These are phyloP conservation scores for Solanum lycopersicoides DNA, from an alignment of 257 asterid genomes.

Conservation along the genomic window DNA sequence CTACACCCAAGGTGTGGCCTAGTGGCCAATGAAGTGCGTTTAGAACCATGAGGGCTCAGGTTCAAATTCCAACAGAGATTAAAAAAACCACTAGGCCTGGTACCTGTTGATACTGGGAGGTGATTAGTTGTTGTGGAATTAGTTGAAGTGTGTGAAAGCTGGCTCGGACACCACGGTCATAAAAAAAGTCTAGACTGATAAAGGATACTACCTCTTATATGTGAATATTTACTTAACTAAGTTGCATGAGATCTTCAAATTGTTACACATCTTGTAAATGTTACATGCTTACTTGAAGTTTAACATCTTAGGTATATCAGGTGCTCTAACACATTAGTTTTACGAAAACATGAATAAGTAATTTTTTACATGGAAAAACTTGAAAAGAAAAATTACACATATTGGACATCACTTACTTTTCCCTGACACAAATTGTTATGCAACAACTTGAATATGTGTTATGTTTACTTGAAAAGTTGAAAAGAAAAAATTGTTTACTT, in stretches of 20 bases:
- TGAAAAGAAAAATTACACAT: background rate
- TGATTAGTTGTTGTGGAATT: background rate
- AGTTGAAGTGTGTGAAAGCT: background rate
- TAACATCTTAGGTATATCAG: background rate
- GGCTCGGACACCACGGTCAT: background rate
- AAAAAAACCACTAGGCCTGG: background rate
- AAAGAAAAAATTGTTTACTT: background rate
- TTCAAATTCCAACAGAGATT: background rate
- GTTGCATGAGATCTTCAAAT: background rate
- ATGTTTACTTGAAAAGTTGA: background rate
- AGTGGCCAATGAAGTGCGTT: background rate
- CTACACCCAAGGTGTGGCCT: background rate
- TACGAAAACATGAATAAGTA: background rate
- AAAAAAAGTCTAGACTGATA: background rate
- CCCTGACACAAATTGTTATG: background rate
- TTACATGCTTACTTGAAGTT: background rate
- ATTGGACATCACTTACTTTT: background rate
- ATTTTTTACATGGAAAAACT: background rate
- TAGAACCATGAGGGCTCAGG: background rate
- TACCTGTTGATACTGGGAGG: background rate
- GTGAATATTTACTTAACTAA: background rate
- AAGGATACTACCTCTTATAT: background rate
- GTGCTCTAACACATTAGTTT: background rate
- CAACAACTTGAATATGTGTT: background rate
- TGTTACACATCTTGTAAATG: background rate